Base-by-base conservation (phyloP, 2,329 filamentous ascomycete genomes). In the Fusarium pseudoanthophilum region DNA sequence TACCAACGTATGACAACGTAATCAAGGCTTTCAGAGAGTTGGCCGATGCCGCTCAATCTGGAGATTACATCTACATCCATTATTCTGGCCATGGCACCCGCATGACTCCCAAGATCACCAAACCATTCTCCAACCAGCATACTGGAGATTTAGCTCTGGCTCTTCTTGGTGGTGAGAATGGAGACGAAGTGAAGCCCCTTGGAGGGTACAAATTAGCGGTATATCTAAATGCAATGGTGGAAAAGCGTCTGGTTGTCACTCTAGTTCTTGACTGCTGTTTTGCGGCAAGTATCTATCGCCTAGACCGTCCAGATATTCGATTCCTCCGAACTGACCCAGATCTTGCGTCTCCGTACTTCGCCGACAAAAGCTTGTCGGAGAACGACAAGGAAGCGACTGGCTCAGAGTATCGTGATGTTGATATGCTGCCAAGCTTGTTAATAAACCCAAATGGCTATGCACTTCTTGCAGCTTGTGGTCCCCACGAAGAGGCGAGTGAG, bases 211-310 rank as follows among this genome's bases (percentile, higher is more conserved):
- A n/a, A 1, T 15, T 75, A 11, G 69, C 60, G 0, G 11, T 43
- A 4, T n/a, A 3, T 2, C 45, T 75, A 1, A 56, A 62, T 6
- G 40, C 30, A 11, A 73, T 75, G 70, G 67, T 73, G 7, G 3
- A 14, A 0, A 65, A 61, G 21, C 67, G 64, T 0, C 46, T 75
- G 6, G 8, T 60, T 15, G 64, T 75, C 4, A 75, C 72, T 3
- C 7, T 75, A 1, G 71, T 71, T 3, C 70, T 75, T 1, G 73
- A 75, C 15, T 75, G 72, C 2, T 75, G 72, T 43, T 75, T 75
- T 26, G 64, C 72, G 4, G 70, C 61, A 14, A 71, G 64, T 20
- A 53, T 72, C 1, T 67, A 61, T 16, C 73, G 65, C 2, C 14
- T 55, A 4, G 48, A 42, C 39, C 26, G 59, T 15, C 18, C 40